Percentiles rank a stretch among this genome's conserved stretches.
These are phyloP conservation scores for Onygenales sp. DNA, from an alignment of 2,329 filamentous ascomycete genomes.

Conservation along the genomic window DNA sequence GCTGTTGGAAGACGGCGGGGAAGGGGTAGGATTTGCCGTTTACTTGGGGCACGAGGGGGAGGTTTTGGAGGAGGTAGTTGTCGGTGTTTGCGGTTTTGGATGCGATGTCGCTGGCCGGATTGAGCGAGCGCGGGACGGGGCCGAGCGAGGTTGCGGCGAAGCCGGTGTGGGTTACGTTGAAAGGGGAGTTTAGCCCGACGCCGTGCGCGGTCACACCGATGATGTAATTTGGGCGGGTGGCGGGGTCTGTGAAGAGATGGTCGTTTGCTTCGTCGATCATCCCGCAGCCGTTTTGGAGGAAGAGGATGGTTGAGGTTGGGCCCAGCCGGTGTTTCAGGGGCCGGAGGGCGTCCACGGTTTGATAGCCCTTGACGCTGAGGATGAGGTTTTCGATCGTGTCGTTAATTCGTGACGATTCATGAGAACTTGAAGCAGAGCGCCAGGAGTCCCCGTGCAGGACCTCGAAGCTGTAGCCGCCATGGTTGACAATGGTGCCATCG, in stretches of 20 bases:
- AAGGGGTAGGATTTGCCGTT: slow-evolving; percentile 50
- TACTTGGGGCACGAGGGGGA: slow-evolving; percentile 55
- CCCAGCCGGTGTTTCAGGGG: slow-evolving; percentile 57
- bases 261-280: slow-evolving; percentile 67
- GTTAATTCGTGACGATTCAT: slow-evolving; percentile 17
- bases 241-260: slow-evolving; percentile 57
- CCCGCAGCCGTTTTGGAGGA: slow-evolving; percentile 76
- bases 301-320: slow-evolving; percentile 59
- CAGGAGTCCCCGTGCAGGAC: background rate
- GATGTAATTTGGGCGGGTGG: slow-evolving; percentile 63
- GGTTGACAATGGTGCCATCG: slow-evolving; percentile 12
- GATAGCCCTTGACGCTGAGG: slow-evolving; percentile 63
- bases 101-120: slow-evolving; percentile 8
- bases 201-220: slow-evolving; percentile 58
- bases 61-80: slow-evolving; percentile 54
- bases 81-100: slow-evolving; percentile 23
- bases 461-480: background rate
- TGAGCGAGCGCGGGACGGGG: slow-evolving; percentile 24
- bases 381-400: slow-evolving; percentile 63
- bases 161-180: slow-evolving; percentile 48
- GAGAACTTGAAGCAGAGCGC: background rate
- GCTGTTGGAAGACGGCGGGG: slow-evolving; percentile 56
- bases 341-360: slow-evolving; percentile 56
- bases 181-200: slow-evolving; percentile 39
- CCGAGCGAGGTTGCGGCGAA: slow-evolving; percentile 51